Evolutionary conservation across 257 asterid genomes (phyloP).

Genomic region (Nyctanthes arbortristis): DNA sequence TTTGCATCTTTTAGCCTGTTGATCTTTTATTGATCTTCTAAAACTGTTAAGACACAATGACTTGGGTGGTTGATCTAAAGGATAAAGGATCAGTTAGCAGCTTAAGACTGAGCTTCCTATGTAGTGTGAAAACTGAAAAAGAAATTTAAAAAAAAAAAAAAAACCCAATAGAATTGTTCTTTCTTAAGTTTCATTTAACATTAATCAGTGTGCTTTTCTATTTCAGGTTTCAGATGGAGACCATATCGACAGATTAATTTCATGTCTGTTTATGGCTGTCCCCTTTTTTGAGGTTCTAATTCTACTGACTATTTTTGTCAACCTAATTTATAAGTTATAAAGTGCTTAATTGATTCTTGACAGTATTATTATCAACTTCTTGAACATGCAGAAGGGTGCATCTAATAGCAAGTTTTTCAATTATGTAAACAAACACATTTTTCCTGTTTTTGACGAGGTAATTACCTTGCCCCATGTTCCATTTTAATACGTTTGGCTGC

Average conservation of each 20-base stretch:
- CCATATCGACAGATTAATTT: conserved; percentile 79
- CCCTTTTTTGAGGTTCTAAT: conserved; percentile 79
- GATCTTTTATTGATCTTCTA: background rate
- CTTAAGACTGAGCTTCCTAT: background rate
- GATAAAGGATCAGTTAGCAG: too few relatives aligned
- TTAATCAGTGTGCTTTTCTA: conserved; percentile 12
- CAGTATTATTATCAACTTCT: conserved; percentile 5
- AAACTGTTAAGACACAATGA: conserved; percentile 6
- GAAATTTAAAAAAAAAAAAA: background rate
- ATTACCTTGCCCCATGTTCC: background rate
- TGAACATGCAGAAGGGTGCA: conserved; percentile 82
- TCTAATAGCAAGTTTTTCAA: conserved; percentile 84
- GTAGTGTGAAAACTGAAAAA: background rate
- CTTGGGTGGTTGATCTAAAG: background rate
- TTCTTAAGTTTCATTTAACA: background rate
- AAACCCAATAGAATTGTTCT: background rate
- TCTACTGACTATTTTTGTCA: conserved; percentile 18
- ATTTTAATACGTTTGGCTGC: background rate
- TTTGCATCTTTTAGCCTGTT: background rate
- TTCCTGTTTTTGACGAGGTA: conserved; percentile 86
- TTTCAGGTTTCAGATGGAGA: conserved; percentile 88
- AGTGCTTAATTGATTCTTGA: conserved; percentile 29
- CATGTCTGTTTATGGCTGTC: conserved; percentile 83
- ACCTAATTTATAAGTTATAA: conserved; percentile 15
- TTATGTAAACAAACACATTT: conserved; percentile 80